Evolutionary conservation across 2,329 filamentous ascomycete species (phyloP), one percentile per base, ranked within the genome.

Genomic region (Eutypella sp.): DNA sequence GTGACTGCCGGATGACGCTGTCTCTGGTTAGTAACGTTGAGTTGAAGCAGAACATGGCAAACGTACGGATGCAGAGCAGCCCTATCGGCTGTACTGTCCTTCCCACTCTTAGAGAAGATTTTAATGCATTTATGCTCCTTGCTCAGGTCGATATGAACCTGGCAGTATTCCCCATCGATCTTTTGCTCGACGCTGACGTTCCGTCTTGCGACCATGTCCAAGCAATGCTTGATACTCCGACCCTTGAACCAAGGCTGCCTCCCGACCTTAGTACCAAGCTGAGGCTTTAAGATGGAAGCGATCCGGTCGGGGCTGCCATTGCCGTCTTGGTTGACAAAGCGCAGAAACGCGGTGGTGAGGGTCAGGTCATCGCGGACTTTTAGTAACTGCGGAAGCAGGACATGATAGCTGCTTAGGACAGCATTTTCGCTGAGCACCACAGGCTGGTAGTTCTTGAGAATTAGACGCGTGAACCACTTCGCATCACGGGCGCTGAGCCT

Each of bases 91-190:
- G 89, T 96, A 38, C 89, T 92, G 54, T 96, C 88, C 61, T 93
- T 95, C 47, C 90, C 89, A 57, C 89, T 93, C 62, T 96, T 96
- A 9, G 89, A 95, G 61, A 93, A 96, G 24, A 96, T 92, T 51
- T 85, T 84, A 23, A 95, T 81, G 40, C 73, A 77, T 1, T 75
- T 60, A 1, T 47, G 60, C 15, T 68, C 68, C 41, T 77, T 80
- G 8, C 70, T 69, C 6, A 87, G 68, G 58, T 95, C 82, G 33
- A 96, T 71, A 57, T 96, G 90, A 24, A 96, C 81, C 62, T 96
- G 90, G 55, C 88, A 95, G 54, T 93, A 96, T 64, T 96, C 90
- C 11, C 87, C 89, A 57, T 95, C 89, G 50, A 95, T 81, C 61
- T 95, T 95, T 42, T 83, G 75, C 63, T 95, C 89, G 20, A 89